A percentile compares a stretch with the other conserved stretches of the same genome.
Evolutionary conservation across 805 yeast species (phyloP).

Genomic region (Yamadazyma takamatsuzukensis): DNA sequence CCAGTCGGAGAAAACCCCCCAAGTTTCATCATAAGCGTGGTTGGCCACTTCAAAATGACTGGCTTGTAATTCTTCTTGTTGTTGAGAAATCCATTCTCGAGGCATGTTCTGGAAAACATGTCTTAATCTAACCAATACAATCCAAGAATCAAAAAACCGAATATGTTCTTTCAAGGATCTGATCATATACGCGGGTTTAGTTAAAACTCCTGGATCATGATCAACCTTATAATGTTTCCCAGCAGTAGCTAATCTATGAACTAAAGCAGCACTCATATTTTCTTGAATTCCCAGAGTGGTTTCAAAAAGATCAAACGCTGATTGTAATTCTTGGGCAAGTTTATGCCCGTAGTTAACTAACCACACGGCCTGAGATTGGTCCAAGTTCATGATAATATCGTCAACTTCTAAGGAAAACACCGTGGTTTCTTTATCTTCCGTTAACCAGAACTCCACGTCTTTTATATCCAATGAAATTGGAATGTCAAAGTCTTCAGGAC

Average conservation of each 20-base stretch:
- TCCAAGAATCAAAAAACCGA: constrained; percentile 84
- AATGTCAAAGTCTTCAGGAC: constrained; percentile 17
- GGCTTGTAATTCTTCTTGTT: constrained; percentile 26
- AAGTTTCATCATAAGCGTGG: constrained; percentile 52
- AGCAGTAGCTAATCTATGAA: constrained; percentile 39
- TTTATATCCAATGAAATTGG: constrained; percentile 16
- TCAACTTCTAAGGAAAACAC: constrained; percentile 20
- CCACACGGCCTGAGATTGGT: constrained; percentile 20
- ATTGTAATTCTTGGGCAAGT: constrained; percentile 11
- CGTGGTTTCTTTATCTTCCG: constrained; percentile 14
- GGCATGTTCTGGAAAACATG: constrained; percentile 67
- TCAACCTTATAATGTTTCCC: constrained; percentile 46
- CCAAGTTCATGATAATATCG: constrained; percentile 15
- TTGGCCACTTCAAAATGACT: constrained; percentile 43
- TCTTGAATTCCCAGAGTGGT: constrained; percentile 11
- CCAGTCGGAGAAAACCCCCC: constrained; percentile 69
- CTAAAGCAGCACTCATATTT: constrained; percentile 29
- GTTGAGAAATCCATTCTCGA: constrained; percentile 39
- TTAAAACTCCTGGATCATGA: constrained; percentile 85
- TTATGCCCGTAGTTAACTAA: constrained; percentile 14
- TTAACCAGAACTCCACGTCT: constrained; percentile 38
- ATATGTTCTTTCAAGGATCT: constrained; percentile 71
- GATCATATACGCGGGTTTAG: constrained; percentile 81
- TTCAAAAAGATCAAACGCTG: constrained; percentile 16
- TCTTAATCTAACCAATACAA: constrained; percentile 71